Conservation (phyloP, 176 grass and related monocot species). For the Triticum turgidum region DNA sequence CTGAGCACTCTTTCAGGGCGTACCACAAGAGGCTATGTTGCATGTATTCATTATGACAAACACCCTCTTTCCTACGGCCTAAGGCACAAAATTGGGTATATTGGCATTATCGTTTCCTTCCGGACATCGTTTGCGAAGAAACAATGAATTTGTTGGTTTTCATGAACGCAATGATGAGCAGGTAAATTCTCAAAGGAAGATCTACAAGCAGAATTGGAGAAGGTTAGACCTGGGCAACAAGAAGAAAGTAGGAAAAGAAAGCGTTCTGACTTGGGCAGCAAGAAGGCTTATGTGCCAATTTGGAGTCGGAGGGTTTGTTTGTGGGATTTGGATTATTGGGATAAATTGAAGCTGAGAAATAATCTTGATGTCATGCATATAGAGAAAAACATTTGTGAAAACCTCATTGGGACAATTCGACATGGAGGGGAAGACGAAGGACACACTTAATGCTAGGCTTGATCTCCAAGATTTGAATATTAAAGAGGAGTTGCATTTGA, state of each 20-base stretch:
- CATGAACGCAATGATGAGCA: background rate
- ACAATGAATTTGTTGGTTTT: background rate
- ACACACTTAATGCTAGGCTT: conserved; percentile 22
- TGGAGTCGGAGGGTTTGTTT: background rate
- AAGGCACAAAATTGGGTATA: conserved; percentile 17
- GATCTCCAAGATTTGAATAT: conserved; percentile 22
- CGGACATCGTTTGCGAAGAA: background rate
- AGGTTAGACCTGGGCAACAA: background rate
- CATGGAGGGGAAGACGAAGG: conserved; percentile 10
- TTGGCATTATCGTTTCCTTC: conserved; percentile 26
- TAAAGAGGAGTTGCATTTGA: conserved; percentile 17
- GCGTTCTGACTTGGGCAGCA: background rate
- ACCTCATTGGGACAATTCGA: background rate
- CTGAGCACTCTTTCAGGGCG: background rate
- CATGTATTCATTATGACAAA: conserved; percentile 16
- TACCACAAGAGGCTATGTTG: conserved; percentile 15
- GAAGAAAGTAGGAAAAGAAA: background rate
- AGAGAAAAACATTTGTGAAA: conserved; percentile 30
- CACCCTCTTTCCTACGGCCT: background rate
- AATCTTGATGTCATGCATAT: conserved; percentile 38
- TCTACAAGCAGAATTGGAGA: background rate
- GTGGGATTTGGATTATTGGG: conserved; percentile 27
- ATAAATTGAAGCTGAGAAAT: background rate
- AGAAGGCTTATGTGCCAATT: background rate
- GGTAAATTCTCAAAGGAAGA: background rate